Conservation (phyloP, 2,329 filamentous ascomycete species). For the Aureobasidium zeae region DNA sequence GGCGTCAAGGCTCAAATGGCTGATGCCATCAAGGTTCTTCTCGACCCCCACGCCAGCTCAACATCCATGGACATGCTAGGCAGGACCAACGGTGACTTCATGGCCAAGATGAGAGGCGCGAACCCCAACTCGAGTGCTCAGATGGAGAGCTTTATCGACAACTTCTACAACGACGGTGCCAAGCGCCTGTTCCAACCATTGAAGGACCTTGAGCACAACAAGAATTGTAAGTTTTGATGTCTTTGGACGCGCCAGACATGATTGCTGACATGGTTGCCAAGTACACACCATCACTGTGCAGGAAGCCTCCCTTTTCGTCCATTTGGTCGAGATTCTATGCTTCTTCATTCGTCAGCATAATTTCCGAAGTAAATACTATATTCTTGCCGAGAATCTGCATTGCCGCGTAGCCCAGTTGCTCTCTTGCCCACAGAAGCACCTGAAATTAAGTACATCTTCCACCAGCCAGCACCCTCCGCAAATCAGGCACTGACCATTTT, state of each 20-base stretch:
- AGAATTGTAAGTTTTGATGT: slow-evolving; percentile 3
- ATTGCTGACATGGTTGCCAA: background rate
- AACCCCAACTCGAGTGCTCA: slow-evolving; percentile 50
- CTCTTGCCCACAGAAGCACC: slow-evolving; percentile 74
- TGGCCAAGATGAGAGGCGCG: slow-evolving; percentile 48
- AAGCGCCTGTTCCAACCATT: slow-evolving; percentile 79
- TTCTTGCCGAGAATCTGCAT: slow-evolving; percentile 68
- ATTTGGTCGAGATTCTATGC: slow-evolving; percentile 84
- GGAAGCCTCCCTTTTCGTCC: slow-evolving; percentile 81
- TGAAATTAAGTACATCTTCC: slow-evolving; percentile 65
- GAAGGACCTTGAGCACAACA: slow-evolving; percentile 62
- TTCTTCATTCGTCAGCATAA: slow-evolving; percentile 90
- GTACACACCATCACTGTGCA: slow-evolving; percentile 57
- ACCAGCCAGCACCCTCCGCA: slow-evolving; percentile 19
- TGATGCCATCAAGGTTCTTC: slow-evolving; percentile 85
- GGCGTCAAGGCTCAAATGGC: slow-evolving; percentile 93
- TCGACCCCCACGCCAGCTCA: slow-evolving; percentile 61
- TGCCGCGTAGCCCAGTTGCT: slow-evolving; percentile 75
- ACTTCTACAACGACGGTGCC: slow-evolving; percentile 84
- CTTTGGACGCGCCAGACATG: too few relatives aligned
- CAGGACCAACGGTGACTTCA: slow-evolving; percentile 58
- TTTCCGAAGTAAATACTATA: slow-evolving; percentile 78
- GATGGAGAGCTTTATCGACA: slow-evolving; percentile 74
- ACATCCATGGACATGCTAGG: slow-evolving; percentile 51
- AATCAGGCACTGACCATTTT: background rate